Evolutionary conservation across 176 grass and related monocot genomes (phyloP), one percentile per base, ranked within the genome.

Genomic region (Aegilops bicornis): DNA sequence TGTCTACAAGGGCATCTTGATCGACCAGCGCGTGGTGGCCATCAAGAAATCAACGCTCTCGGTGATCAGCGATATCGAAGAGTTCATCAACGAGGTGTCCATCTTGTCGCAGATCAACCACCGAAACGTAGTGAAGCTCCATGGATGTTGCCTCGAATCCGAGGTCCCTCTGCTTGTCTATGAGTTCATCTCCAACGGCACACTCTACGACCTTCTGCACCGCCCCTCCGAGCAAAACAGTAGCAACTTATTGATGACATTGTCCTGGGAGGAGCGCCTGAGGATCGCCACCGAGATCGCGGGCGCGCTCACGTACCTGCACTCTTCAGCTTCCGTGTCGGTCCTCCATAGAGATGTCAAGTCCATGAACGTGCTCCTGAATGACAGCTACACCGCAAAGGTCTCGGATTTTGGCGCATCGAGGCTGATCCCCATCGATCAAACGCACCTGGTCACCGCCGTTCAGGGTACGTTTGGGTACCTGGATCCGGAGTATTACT

Each of bases 291-390:
- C 3, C 0, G 85, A 87, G 78, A 8, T 81, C 5, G 85, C 69
- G 0, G 40, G 69, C 2, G 58, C 85, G 1, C 78, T 81, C 4
- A 40, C 15, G 0, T 81, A 81, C 60, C 69, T 87, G 6, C 85
- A 87, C 69, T 87, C 69, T 0, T 29, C 22, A 3, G 85, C 85
- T 27, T 75, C 85, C 1, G 14, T 75, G 22, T 75, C 78, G 0
- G 54, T 87, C 17, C 78, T 87, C 2, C 85, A 87, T 16, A 64
- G 78, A 7, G 85, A 87, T 19, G 15, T 87, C 69, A 87, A 87
- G n/a, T 74, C 12, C 39, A 81, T 74, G 78, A 87, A 87, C 15
- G 10, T 87, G 8, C 85, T 87, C 35, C 15, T 81, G 0, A 74
- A 81, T 4, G 85, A 87, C 20, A 87, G 68, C n/a, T 20, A 29